These are phyloP conservation scores for Neonectria sp. DNA, from an alignment of 2,329 filamentous ascomycete species.

Conservation along the genomic window DNA sequence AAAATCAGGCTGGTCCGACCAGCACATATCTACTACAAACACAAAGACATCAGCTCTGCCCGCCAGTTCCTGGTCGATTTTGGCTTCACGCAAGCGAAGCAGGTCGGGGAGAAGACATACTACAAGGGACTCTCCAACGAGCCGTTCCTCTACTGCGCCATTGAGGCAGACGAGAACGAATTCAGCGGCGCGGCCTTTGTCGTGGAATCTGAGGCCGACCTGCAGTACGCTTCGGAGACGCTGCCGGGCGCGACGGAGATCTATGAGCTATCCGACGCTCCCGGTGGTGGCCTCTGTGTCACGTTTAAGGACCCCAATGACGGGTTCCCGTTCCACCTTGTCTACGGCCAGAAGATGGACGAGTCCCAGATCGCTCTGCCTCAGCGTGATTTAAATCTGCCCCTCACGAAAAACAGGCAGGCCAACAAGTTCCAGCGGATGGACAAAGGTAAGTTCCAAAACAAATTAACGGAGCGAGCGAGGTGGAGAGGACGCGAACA, in stretches of 20 bases:
- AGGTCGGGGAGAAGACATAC: slow-evolving; percentile 36
- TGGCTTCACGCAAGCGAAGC: slow-evolving; percentile 59
- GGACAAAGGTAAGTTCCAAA: neutral
- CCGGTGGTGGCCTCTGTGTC: slow-evolving; percentile 68
- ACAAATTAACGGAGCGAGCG: neutral
- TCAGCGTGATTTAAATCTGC: too few species aligned
- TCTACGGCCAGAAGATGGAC: neutral
- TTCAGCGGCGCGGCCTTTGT: slow-evolving; percentile 73
- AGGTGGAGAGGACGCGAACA: too few species aligned
- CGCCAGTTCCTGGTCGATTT: slow-evolving; percentile 63
- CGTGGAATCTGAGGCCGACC: slow-evolving; percentile 69
- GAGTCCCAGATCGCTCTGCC: too few species aligned
- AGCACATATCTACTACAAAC: slow-evolving; percentile 64
- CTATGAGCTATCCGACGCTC: slow-evolving; percentile 62
- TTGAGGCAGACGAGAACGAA: slow-evolving; percentile 60
- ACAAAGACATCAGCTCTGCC: slow-evolving; percentile 59
- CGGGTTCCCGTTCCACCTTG: neutral
- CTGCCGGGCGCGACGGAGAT: slow-evolving; percentile 64
- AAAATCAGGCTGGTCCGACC: slow-evolving; percentile 29
- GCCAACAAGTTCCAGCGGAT: too few species aligned
- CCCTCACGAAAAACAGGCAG: too few species aligned
- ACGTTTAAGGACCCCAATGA: slow-evolving; percentile 59
- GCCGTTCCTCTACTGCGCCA: slow-evolving; percentile 71
- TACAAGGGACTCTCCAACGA: slow-evolving; percentile 74
- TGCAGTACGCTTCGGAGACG: slow-evolving; percentile 63